A percentile compares a stretch with the other conserved stretches of the same genome.
Conservation (phyloP, 805 yeast genomes). For the Nakazawaea siamensis region DNA sequence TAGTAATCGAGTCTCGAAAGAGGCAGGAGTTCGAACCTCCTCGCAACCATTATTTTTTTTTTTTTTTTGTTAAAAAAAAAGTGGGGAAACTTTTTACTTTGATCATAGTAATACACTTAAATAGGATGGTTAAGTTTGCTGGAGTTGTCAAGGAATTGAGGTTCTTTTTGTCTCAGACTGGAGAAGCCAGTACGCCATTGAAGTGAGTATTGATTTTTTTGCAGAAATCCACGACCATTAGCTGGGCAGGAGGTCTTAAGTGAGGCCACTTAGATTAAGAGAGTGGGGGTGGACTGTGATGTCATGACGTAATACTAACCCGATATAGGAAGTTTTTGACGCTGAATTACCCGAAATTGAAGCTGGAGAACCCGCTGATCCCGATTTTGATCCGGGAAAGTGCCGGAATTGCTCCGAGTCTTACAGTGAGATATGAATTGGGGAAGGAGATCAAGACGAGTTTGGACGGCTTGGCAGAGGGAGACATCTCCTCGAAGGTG, state of each 20-base stretch:
- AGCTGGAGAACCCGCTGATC: constrained; percentile 51
- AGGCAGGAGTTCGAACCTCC: constrained; percentile 13
- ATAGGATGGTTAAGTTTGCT: constrained; percentile 22
- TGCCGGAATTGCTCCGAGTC: constrained; percentile 60
- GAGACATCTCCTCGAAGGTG: too few species aligned
- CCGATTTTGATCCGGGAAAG: constrained; percentile 80
- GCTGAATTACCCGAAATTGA: constrained; percentile 56
- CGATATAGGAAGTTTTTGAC: constrained; percentile 48
- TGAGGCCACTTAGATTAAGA: too few species aligned
- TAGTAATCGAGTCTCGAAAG: constrained; percentile 11
- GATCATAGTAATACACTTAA: not conserved
- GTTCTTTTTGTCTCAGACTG: constrained; percentile 75
- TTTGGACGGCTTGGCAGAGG: constrained; percentile 42
- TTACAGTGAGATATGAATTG: constrained; percentile 64
- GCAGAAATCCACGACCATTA: too few species aligned
- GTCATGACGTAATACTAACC: not conserved
- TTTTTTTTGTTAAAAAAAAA: not conserved
- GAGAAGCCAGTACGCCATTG: constrained; percentile 59
- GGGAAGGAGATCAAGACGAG: constrained; percentile 41
- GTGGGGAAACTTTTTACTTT: not conserved
- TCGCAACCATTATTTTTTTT: constrained; percentile 10
- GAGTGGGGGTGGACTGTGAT: constrained; percentile 14
- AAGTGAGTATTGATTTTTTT: too few species aligned
- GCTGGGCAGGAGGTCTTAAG: too few species aligned
- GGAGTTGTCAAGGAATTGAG: constrained; percentile 67